phyloP scores from a whole-genome alignment of 176 grass and related monocot species.

The Neostapfia colusana region DNA sequence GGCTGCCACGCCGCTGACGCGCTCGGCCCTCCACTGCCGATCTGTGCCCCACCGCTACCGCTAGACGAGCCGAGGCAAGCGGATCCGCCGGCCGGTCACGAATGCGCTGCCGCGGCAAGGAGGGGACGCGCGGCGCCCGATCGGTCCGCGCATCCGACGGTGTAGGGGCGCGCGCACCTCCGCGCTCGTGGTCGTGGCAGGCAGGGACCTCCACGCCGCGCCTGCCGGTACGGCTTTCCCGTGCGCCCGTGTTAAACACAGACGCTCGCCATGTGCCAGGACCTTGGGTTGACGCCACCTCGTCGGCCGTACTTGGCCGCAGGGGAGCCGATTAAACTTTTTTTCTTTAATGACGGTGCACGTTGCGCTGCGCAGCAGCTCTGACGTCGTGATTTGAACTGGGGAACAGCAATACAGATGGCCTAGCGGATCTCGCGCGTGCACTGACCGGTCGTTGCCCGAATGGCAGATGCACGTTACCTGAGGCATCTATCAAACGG shows the following conservation, averaged over 20 bases:
- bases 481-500: not conserved
- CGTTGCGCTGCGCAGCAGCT: not conserved
- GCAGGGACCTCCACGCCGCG: not conserved
- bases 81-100: not conserved
- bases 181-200: not conserved
- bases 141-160: not conserved
- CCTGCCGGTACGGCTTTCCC: not conserved
- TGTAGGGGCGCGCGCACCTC: not conserved
- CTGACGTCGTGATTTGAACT: not conserved
- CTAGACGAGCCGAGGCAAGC: not conserved
- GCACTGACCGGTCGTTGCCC: not conserved
- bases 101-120: not conserved
- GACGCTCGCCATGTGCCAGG: not conserved
- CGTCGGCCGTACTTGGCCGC: not conserved
- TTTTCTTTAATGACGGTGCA: not conserved
- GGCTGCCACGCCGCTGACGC: not conserved
- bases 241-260: not conserved
- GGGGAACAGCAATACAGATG: not conserved
- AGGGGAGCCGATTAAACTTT: not conserved
- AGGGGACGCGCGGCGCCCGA: not conserved
- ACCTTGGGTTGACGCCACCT: not conserved
- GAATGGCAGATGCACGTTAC: not conserved
- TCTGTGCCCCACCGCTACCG: not conserved
- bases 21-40: not conserved
- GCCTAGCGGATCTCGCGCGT: not conserved